Evolutionary conservation across 1,284 basidiomycete genomes (phyloP).

Genomic region (Neolentinus lepideus): DNA sequence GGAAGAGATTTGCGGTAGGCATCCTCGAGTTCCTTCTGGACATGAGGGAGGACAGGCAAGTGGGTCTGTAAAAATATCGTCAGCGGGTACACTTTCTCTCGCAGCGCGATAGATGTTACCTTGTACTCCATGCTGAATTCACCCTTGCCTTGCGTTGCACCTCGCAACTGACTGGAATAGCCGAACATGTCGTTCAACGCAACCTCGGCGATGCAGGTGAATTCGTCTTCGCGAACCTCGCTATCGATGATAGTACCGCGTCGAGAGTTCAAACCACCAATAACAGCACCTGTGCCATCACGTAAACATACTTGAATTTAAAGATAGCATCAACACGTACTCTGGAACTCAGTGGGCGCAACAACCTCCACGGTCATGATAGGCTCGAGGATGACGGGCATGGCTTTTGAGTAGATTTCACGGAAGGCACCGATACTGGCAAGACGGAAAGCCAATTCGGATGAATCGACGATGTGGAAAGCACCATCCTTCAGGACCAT

Average conservation of each 20-base stretch:
- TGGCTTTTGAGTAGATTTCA: conserved; percentile 78
- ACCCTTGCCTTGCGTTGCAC: conserved; percentile 93
- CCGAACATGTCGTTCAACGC: conserved; percentile 99
- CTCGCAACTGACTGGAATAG: conserved; percentile 88
- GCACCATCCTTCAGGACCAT: conserved; percentile 92
- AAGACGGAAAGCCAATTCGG: conserved; percentile 92
- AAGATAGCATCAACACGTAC: too few relatives aligned
- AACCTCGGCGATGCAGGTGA: conserved; percentile 88
- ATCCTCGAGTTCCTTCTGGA: conserved; percentile 78
- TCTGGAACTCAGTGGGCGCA: conserved; percentile 96
- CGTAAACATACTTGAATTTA: too few relatives aligned
- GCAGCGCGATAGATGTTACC: conserved; percentile 31
- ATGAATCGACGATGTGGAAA: conserved; percentile 95
- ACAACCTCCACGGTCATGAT: conserved; percentile 99
- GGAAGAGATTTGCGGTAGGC: conserved; percentile 42
- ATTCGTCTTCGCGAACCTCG: conserved; percentile 96
- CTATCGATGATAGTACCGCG: conserved; percentile 95
- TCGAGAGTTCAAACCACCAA: conserved; percentile 90
- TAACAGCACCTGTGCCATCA: conserved; percentile 82
- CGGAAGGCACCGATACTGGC: conserved; percentile 91
- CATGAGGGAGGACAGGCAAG: conserved; percentile 80
- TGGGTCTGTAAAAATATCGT: conserved; percentile 44
- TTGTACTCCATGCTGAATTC: conserved; percentile 98
- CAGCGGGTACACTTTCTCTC: conserved; percentile 8
- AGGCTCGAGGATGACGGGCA: conserved; percentile 87